Evolutionary conservation across 345 rosid species (phyloP).

Genomic region (Sonneratia alba): DNA sequence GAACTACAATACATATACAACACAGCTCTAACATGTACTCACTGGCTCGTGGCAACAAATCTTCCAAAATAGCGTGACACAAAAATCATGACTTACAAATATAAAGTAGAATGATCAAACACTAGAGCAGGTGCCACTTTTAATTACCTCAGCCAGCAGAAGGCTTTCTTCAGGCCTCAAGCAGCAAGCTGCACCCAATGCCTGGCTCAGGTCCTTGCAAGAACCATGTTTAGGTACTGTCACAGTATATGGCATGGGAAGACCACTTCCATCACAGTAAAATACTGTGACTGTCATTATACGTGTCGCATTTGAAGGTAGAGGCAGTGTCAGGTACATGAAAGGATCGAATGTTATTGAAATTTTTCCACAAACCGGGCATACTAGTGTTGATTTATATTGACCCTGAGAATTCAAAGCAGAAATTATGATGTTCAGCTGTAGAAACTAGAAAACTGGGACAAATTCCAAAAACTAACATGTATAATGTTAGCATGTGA

Average conservation of each 20-base stretch:
- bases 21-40: background rate
- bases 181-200: constrained; percentile 67
- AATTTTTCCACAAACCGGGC: constrained; percentile 75
- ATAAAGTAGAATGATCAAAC: background rate
- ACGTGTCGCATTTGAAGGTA: constrained; percentile 72
- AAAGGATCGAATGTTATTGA: constrained; percentile 94
- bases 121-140: background rate
- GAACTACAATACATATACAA: background rate
- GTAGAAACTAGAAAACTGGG: background rate
- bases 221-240: constrained; percentile 62
- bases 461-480: background rate
- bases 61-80: background rate
- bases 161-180: constrained; percentile 67
- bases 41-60: background rate
- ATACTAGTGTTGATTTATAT: constrained; percentile 87
- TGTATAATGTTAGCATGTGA: background rate
- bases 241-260: constrained; percentile 70
- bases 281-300: constrained; percentile 78
- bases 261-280: constrained; percentile 62
- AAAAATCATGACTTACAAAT: background rate
- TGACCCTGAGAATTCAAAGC: constrained; percentile 59
- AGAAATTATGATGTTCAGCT: background rate
- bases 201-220: constrained; percentile 62
- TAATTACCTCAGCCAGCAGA: constrained; percentile 66
- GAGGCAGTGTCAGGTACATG: constrained; percentile 88